Base-by-base conservation (phyloP, 768 basidiomycete species). In the Royoungia palumana region DNA sequence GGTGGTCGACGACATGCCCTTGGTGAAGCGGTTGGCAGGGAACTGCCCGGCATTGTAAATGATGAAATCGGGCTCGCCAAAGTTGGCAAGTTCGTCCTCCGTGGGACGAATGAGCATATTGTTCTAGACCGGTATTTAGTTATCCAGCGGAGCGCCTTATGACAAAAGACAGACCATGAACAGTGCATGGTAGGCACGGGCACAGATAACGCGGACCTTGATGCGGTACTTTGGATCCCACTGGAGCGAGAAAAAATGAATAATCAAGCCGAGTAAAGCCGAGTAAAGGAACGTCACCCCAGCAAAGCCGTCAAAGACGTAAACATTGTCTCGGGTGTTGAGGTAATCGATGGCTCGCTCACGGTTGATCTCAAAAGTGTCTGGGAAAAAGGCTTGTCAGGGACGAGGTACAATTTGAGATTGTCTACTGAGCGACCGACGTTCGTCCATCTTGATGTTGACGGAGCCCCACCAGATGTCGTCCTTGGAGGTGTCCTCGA, bases 1-100 rank as follows among this genome's bases (percentile, higher is more conserved):
- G 6, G 96, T 98, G 25, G 94, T 91, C 10, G 94, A 96, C 53
- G 92, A 95, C 96, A 98, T 98, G 71, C 96, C 96, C 77, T 96
- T 93, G 52, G 96, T 99, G 81, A 98, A 98, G 37, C 96, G 89
- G 71, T 99, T 99, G 60, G 96, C 96, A 13, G 96, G 95, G 86
- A 99, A 98, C 70, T 97, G 94, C 55, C 96, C 96, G 39, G 96
- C 96, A 71, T 98, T 98, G 83, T 98, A 97, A 71, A 99, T 97
- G 75, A 93, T 96, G 71, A 99, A 99, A 66, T 99, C 96, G 38
- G 96, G 96, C 63, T 95, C 91, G 66, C 95, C 96, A 66, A 96
- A 99, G 65, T 86, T 79, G 53, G 82, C 84, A 35, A 99, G 82
- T 71, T 99, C 94, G 60, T 94, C 89, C 48, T 89, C 83, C 6